Conservation (phyloP, 2,329 filamentous ascomycete species). For the Pseudogymnoascus sp. region DNA sequence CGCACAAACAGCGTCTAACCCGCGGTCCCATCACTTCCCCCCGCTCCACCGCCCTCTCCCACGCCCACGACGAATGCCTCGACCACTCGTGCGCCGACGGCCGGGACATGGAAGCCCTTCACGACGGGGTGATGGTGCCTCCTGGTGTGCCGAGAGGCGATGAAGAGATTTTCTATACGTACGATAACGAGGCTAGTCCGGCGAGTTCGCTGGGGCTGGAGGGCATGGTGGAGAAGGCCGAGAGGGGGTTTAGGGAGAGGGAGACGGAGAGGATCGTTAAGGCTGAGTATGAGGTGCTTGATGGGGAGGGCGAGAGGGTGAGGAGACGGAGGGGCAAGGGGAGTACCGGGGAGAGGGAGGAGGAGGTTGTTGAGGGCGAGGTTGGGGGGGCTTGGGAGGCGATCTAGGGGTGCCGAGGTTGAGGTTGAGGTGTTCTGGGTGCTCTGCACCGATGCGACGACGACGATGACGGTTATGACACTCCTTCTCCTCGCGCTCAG, state of each 20-base stretch:
- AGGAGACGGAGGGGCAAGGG: constrained; percentile 21
- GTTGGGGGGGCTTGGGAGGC: not conserved
- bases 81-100: not conserved
- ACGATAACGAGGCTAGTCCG: constrained; percentile 23
- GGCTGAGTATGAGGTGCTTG: constrained; percentile 28
- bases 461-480: not conserved
- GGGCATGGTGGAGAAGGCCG: constrained; percentile 25
- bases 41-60: not conserved
- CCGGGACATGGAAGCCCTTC: not conserved
- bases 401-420: not conserved
- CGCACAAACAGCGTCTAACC: not conserved
- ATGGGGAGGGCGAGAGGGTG: constrained; percentile 24
- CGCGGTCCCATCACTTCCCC: not conserved
- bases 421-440: too few species aligned
- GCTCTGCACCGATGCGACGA: not conserved
- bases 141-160: constrained; percentile 4
- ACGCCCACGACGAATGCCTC: not conserved
- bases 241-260: constrained; percentile 25
- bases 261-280: constrained; percentile 27
- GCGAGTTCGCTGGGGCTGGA: constrained; percentile 21
- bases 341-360: not conserved
- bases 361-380: not conserved
- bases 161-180: constrained; percentile 23
- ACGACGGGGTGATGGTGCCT: not conserved
- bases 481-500: not conserved